Evolutionary conservation across 129 eudicot genomes (phyloP).

Genomic region (Arctium minus): DNA sequence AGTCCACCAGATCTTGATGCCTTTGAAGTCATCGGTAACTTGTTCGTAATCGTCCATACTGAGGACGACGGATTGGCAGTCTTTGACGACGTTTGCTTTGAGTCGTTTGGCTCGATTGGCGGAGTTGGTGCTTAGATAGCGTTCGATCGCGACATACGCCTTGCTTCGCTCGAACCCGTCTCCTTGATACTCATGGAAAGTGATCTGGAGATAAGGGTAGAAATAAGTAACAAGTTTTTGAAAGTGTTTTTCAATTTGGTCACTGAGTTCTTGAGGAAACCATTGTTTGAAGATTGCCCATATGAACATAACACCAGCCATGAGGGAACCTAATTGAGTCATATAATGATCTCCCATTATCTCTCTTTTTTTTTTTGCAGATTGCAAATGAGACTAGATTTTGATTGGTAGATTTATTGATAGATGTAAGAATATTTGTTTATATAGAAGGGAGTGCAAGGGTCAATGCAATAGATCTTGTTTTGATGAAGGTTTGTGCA

Average conservation of each 20-base stretch:
- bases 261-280: slow-evolving; percentile 36
- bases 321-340: slow-evolving; percentile 36
- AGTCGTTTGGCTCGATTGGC: slow-evolving; percentile 36
- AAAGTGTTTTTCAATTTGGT: slow-evolving; percentile 15
- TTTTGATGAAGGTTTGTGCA: neutral
- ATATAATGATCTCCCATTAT: slow-evolving; percentile 27
- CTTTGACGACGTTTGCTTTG: slow-evolving; percentile 39
- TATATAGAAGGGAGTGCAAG: neutral
- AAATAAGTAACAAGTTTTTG: slow-evolving; percentile 26
- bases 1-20: slow-evolving; percentile 44
- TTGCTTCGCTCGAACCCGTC: slow-evolving; percentile 40
- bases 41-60: slow-evolving; percentile 52
- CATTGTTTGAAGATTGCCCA: slow-evolving; percentile 45
- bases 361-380: neutral
- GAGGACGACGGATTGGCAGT: slow-evolving; percentile 30
- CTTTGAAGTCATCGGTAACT: slow-evolving; percentile 43
- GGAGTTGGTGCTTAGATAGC: slow-evolving; percentile 39
- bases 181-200: slow-evolving; percentile 41
- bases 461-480: neutral
- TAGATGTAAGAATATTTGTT: neutral
- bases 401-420: neutral
- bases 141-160: slow-evolving; percentile 41
- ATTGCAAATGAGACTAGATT: neutral
- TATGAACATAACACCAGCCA: slow-evolving; percentile 39
- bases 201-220: slow-evolving; percentile 44